phyloP scores from a whole-genome alignment of 2,329 filamentous ascomycete genomes.

The Coniochaeta prunicola region DNA sequence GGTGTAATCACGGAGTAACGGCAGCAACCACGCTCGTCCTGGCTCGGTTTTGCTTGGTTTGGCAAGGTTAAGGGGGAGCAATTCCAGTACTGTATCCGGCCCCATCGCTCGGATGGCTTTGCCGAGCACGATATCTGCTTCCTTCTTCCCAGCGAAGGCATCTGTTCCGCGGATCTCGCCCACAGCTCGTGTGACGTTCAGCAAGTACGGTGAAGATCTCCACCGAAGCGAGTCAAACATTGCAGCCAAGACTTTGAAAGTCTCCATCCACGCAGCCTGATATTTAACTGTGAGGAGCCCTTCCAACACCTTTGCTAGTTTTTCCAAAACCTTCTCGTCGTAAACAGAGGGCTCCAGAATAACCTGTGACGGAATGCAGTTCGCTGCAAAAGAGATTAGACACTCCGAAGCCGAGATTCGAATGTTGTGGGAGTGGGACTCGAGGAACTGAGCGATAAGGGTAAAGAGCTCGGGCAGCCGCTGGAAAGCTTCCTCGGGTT shows the following conservation, averaged over 20 bases:
- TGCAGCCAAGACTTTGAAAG: constrained; percentile 79
- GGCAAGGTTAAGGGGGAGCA: constrained; percentile 79
- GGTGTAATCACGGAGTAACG: constrained; percentile 80
- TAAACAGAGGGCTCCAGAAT: constrained; percentile 85
- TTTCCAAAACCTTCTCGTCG: constrained; percentile 84
- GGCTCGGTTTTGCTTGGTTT: constrained; percentile 70
- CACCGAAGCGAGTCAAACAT: constrained; percentile 85
- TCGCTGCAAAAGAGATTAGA: constrained; percentile 84
- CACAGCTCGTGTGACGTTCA: constrained; percentile 67
- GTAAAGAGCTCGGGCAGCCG: constrained; percentile 81
- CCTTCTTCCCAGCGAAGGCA: constrained; percentile 87
- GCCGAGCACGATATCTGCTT: constrained; percentile 84
- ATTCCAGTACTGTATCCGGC: constrained; percentile 71
- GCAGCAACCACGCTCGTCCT: constrained; percentile 90
- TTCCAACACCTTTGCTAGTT: constrained; percentile 65
- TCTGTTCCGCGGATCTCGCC: constrained; percentile 84
- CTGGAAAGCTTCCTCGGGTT: constrained; percentile 84
- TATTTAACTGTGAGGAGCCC: constrained; percentile 82
- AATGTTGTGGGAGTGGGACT: constrained; percentile 86
- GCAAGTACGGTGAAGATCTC: constrained; percentile 73
- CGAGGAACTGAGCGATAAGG: constrained; percentile 73
- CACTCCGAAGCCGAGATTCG: constrained; percentile 92
- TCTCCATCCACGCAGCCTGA: constrained; percentile 89
- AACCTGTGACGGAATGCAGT: constrained; percentile 76
- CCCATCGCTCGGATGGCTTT: constrained; percentile 87